Evolutionary conservation across 345 rosid genomes (phyloP), one percentile per base, ranked within the genome.

Genomic region (Gossypium arboreum): DNA sequence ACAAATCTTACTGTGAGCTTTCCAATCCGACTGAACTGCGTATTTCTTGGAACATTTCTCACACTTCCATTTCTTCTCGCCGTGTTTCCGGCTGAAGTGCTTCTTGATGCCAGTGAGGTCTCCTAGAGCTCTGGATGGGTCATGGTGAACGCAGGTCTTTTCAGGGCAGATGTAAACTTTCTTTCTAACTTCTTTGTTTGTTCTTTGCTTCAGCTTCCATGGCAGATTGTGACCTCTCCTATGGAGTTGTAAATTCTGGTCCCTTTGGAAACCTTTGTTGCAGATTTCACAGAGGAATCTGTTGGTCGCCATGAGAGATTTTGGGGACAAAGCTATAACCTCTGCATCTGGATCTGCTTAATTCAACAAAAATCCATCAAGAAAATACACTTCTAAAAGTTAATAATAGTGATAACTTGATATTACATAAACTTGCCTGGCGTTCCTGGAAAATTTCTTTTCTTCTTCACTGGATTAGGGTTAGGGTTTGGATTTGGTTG

Each of bases 1-100:
- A 82, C 98, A 93, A 75, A 87, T 87, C 77, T 93, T 93, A 77
- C 84, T 87, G 68, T 93, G 98, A 80, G 97, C 98, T 86, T 93
- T 93, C 94, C 97, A 93, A 79, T 93, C 98, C 9, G 98, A 93
- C 75, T 86, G 89, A 63, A 93, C 98, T 10, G 98, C 98, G 59
- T 93, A 93, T 78, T 79, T 82, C 85, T 93, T 93, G 3, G 94
- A 89, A 82, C 98, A 93, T 79, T 88, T 93, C 29, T 86, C 97
- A 69, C 77, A 75, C 54, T 75, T 75, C 77, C 71, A 75, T 44
- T 75, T 75, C 77, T 75, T 75, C n/a, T 75, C 77, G 12, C 77
- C 77, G 9, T 75, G 72, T 16, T 75, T 75, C 10, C 72, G 47
- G 72, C 71, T 66, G 12, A 54, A 75, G 51, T 65, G 78, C 34